phyloP scores from a whole-genome alignment of 805 yeast species.

The Kuraishia capsulata region DNA sequence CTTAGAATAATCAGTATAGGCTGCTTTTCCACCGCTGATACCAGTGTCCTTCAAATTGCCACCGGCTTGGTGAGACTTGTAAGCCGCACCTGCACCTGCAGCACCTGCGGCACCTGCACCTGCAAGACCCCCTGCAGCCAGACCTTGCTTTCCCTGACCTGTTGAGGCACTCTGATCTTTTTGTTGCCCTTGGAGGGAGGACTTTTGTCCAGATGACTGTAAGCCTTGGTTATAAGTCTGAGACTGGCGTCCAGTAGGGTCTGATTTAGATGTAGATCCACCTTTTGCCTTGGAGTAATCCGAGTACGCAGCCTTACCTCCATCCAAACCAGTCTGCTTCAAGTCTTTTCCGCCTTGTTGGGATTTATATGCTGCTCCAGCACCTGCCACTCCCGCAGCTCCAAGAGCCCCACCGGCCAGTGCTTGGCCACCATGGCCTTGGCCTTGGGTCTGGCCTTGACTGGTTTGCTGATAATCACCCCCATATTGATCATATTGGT shows the following conservation, averaged over 20 bases:
- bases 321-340: neutral
- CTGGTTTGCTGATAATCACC: no score
- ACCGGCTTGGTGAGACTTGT: neutral
- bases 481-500: no score
- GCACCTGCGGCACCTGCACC: neutral
- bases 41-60: neutral
- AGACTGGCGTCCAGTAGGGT: no score
- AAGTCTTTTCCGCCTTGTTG: neutral
- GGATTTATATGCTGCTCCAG: conserved; percentile 1
- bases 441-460: no score
- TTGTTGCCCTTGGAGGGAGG: no score
- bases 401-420: conserved; percentile 3
- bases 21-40: neutral
- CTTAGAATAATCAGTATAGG: neutral
- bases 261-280: no score
- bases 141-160: neutral
- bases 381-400: conserved; percentile 3
- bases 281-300: neutral
- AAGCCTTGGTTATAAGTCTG: no score
- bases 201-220: no score
- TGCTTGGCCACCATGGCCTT: neutral
- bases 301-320: neutral
- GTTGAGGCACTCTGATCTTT: no score
- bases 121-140: neutral
- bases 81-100: neutral